These are phyloP conservation scores for Suillus paluster DNA, from an alignment of 768 basidiomycete species.

Conservation along the genomic window DNA sequence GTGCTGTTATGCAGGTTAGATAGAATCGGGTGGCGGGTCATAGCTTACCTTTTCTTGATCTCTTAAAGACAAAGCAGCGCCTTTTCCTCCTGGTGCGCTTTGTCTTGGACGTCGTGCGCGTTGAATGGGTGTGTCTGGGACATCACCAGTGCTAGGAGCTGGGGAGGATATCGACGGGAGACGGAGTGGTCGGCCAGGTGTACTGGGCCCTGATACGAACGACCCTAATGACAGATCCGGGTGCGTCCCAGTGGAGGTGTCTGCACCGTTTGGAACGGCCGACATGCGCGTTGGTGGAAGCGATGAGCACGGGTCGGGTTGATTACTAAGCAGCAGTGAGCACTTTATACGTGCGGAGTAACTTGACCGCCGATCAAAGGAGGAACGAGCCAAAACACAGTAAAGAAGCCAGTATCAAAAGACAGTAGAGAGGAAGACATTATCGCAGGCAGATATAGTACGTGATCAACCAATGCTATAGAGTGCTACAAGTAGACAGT, in stretches of 20 bases:
- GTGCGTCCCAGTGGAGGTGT: slow-evolving; percentile 44
- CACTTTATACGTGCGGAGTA: too few species aligned
- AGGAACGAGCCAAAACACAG: too few species aligned
- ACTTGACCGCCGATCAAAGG: too few species aligned
- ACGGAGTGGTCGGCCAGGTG: slow-evolving; percentile 49
- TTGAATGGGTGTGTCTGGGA: slow-evolving; percentile 54
- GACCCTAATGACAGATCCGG: slow-evolving; percentile 69
- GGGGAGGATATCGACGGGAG: slow-evolving; percentile 55
- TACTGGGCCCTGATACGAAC: slow-evolving; percentile 55
- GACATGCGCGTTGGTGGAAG: background rate
- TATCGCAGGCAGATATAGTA: too few species aligned
- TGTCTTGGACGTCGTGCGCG: slow-evolving; percentile 49
- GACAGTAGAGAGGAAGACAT: too few species aligned
- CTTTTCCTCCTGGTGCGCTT: slow-evolving; percentile 32
- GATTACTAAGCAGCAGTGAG: background rate
- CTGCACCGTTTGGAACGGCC: background rate
- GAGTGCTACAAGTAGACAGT: background rate
- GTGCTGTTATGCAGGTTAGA: slow-evolving; percentile 56
- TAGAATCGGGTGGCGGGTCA: slow-evolving; percentile 3
- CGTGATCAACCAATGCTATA: too few species aligned
- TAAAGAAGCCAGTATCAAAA: too few species aligned
- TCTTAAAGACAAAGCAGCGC: slow-evolving; percentile 72
- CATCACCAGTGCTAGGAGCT: slow-evolving; percentile 54
- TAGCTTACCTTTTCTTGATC: slow-evolving; percentile 92
- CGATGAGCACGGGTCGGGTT: background rate